phyloP scores from a whole-genome alignment of 2,329 filamentous ascomycete species.

The Trichoderma breve region DNA sequence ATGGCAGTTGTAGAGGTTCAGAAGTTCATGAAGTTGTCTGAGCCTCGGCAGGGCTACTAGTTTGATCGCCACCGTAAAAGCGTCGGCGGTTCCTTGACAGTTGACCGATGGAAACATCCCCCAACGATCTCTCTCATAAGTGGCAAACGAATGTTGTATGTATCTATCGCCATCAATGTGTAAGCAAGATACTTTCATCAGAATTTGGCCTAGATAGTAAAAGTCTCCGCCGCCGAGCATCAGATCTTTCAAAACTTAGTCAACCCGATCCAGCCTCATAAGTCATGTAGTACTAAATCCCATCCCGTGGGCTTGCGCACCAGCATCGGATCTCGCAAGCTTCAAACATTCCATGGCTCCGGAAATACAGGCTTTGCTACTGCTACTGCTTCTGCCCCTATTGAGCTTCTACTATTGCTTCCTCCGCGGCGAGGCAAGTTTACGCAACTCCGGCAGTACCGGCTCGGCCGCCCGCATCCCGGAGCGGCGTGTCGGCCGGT shows the following conservation, averaged over 20 bases:
- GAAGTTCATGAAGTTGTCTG: background rate
- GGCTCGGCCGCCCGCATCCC: background rate
- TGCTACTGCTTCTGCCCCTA: background rate
- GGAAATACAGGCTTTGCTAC: background rate
- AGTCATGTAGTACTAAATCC: background rate
- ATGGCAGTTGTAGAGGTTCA: background rate
- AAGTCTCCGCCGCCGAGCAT: background rate
- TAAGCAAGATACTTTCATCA: background rate
- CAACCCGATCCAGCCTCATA: background rate
- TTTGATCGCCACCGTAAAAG: background rate
- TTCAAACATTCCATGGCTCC: background rate
- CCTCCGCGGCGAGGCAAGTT: background rate
- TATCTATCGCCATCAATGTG: background rate
- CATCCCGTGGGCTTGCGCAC: background rate
- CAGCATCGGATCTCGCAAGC: background rate
- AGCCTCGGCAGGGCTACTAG: background rate
- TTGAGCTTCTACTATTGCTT: background rate
- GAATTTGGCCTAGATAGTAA: background rate
- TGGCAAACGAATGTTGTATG: background rate
- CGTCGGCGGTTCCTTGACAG: background rate
- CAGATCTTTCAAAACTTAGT: background rate
- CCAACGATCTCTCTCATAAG: background rate
- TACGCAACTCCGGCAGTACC: constrained; percentile 3
- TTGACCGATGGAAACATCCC: background rate
- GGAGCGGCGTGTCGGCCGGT: background rate